Base-by-base conservation (phyloP, 345 rosid species). In the Linum trigynum region DNA sequence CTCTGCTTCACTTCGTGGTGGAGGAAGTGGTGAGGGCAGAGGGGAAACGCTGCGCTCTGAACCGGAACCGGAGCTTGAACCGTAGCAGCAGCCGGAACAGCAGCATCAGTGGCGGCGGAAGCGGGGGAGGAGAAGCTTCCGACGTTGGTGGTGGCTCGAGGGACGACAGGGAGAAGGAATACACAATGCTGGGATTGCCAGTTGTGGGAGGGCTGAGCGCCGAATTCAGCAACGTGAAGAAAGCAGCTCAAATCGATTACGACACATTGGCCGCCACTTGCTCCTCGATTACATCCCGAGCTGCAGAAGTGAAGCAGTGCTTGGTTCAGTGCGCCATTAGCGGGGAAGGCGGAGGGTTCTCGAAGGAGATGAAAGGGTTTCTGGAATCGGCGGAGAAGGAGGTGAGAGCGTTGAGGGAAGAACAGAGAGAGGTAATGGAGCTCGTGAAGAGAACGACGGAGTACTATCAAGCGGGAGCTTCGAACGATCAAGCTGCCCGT, bases 1-100 rank as follows among this genome's bases (percentile, higher is more conserved):
- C 92, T 32, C 50, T 90, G 67, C 97, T 94, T 41, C 86, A 88
- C 79, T 94, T 94, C 62, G 94, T 94, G 1, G 95, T 94, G 36
- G 83, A 85, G 39, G 95, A 88, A 79, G 95, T 88, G 1, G 83
- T 86, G 50, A 80, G 95, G 2, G 73, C 87, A 0, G 95, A 94
- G 70, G 99, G 99, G 45, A 88, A 79, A 78, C 90, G 86, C 6
- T 84, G 89, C 38, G 83, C 77, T 72, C 39, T 81, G 61, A 87
- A 73, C 45, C 77, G 81, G 55, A 79, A 72, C 45, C 81, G 59
- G 9, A 80, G 86, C 72, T 72, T 82, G 58, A 77, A 73, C 36
- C 76, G 83, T 17, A 74, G 58, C 60, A 80, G 75, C 53, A 73
- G 73, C 67, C 67, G 55, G 1, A 76, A 61, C 64, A 77, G 76